Conservation (phyloP, 257 asterid species). For the Solanum bulbocastanum region DNA sequence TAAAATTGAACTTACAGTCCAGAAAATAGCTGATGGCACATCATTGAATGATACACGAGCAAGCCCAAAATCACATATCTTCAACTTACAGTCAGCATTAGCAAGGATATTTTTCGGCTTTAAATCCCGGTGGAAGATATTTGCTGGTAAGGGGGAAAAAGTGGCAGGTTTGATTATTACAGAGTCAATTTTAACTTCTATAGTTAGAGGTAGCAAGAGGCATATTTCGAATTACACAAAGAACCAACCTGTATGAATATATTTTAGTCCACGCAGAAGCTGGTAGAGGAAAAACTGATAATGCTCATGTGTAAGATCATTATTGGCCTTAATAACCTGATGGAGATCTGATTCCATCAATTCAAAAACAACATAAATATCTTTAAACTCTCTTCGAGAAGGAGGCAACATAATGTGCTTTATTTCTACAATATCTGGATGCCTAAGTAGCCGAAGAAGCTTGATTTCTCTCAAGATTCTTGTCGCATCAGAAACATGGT, state of each 20-base stretch:
- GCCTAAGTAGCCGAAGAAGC: slow-evolving; percentile 84
- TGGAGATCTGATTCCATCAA: slow-evolving; percentile 16
- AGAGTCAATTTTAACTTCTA: background rate
- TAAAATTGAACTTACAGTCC: slow-evolving; percentile 60
- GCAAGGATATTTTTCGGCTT: slow-evolving; percentile 97
- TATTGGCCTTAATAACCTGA: slow-evolving; percentile 2
- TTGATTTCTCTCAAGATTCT: slow-evolving; percentile 91
- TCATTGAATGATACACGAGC: slow-evolving; percentile 96
- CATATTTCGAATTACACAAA: background rate
- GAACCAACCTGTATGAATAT: slow-evolving; percentile 67
- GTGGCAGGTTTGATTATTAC: slow-evolving; percentile 2
- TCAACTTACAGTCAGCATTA: slow-evolving; percentile 92
- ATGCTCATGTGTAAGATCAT: slow-evolving; percentile 83
- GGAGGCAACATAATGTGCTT: slow-evolving; percentile 11
- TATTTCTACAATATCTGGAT: slow-evolving; percentile 81
- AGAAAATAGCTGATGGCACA: slow-evolving; percentile 93
- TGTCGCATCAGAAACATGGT: slow-evolving; percentile 94
- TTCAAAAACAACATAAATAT: slow-evolving; percentile 14
- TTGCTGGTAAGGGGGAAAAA: slow-evolving; percentile 35
- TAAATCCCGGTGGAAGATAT: slow-evolving; percentile 88
- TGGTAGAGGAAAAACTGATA: slow-evolving; percentile 87
- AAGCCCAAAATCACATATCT: slow-evolving; percentile 96
- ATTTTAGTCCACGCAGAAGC: slow-evolving; percentile 88
- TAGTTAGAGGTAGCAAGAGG: background rate
- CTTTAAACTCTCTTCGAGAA: slow-evolving; percentile 6